These are phyloP conservation scores for Tubosaeta sp. DNA, from an alignment of 768 basidiomycete genomes.

Conservation along the genomic window DNA sequence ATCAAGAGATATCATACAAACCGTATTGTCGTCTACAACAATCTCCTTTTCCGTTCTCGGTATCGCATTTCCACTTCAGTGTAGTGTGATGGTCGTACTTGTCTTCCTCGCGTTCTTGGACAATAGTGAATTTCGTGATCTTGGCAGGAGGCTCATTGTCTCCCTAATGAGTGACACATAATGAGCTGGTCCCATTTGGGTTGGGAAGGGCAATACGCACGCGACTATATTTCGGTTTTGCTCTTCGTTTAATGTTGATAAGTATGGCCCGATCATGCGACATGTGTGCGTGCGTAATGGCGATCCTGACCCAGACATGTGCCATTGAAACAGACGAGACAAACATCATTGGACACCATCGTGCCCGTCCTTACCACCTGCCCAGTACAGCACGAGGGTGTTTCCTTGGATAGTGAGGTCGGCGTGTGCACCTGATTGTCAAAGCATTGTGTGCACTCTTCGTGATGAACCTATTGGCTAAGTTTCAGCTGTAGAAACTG, in stretches of 20 bases:
- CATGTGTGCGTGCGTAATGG: slow-evolving; percentile 73
- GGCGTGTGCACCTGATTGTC: slow-evolving; percentile 73
- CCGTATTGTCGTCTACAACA: slow-evolving; percentile 34
- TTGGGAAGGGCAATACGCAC: slow-evolving; percentile 44
- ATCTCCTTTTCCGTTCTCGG: slow-evolving; percentile 44
- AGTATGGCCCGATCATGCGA: slow-evolving; percentile 63
- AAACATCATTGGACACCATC: slow-evolving; percentile 86
- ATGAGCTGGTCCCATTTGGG: too few species aligned
- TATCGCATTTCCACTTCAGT: slow-evolving; percentile 70
- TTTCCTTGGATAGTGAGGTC: too few species aligned
- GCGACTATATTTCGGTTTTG: slow-evolving; percentile 55
- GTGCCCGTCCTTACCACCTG: slow-evolving; percentile 52
- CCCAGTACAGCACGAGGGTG: neutral
- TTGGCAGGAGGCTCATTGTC: slow-evolving; percentile 84
- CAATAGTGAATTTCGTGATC: slow-evolving; percentile 85
- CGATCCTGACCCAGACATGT: slow-evolving; percentile 64
- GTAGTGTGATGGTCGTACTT: slow-evolving; percentile 66
- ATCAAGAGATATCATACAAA: too few species aligned
- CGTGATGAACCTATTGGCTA: slow-evolving; percentile 74
- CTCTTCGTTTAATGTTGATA: slow-evolving; percentile 80
- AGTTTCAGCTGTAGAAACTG: slow-evolving; percentile 54
- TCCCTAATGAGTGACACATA: too few species aligned
- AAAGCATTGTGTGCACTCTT: slow-evolving; percentile 98
- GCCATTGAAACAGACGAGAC: slow-evolving; percentile 92
- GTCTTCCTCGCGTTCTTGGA: slow-evolving; percentile 84